Percentiles rank a stretch among this genome's conserved stretches.
phyloP scores from a whole-genome alignment of 257 asterid genomes.

The Lycium barbarum region DNA sequence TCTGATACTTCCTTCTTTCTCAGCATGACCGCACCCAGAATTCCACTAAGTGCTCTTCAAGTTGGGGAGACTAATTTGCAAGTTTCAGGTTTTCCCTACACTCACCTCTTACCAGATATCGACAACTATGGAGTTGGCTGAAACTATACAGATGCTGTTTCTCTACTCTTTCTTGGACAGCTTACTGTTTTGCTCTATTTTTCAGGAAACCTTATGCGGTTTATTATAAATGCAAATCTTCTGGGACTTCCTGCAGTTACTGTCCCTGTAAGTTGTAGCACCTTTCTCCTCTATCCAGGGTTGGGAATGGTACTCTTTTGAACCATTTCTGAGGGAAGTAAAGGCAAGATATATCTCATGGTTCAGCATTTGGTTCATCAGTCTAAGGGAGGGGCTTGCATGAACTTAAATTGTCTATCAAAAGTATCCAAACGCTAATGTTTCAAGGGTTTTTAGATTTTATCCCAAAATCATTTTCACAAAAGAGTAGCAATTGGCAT shows the following conservation, averaged over 20 bases:
- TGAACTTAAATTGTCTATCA: neutral
- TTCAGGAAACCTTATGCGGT: slow-evolving; percentile 89
- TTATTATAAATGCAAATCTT: slow-evolving; percentile 76
- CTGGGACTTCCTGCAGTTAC: slow-evolving; percentile 96
- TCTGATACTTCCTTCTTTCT: slow-evolving; percentile 20
- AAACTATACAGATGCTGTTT: neutral
- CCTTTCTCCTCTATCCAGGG: slow-evolving; percentile 12
- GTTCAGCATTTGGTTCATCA: slow-evolving; percentile 18
- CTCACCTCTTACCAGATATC: slow-evolving; percentile 14
- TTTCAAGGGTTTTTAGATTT: neutral
- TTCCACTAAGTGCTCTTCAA: slow-evolving; percentile 80
- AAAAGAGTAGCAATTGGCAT: neutral
- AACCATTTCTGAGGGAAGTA: neutral
- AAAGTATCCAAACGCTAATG: neutral
- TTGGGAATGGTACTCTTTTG: neutral
- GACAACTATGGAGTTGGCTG: slow-evolving; percentile 4
- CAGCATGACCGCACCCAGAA: slow-evolving; percentile 96
- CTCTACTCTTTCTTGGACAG: neutral
- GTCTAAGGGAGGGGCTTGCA: slow-evolving; percentile 2
- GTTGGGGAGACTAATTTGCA: slow-evolving; percentile 81
- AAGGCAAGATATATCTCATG: neutral
- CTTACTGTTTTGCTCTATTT: slow-evolving; percentile 25
- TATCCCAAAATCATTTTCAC: neutral
- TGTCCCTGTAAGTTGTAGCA: slow-evolving; percentile 72
- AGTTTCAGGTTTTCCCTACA: slow-evolving; percentile 54